Percentiles rank a stretch among this genome's conserved stretches.
These are phyloP conservation scores for Phanerochaete carnosa DNA, from an alignment of 768 basidiomycete genomes.

Conservation along the genomic window DNA sequence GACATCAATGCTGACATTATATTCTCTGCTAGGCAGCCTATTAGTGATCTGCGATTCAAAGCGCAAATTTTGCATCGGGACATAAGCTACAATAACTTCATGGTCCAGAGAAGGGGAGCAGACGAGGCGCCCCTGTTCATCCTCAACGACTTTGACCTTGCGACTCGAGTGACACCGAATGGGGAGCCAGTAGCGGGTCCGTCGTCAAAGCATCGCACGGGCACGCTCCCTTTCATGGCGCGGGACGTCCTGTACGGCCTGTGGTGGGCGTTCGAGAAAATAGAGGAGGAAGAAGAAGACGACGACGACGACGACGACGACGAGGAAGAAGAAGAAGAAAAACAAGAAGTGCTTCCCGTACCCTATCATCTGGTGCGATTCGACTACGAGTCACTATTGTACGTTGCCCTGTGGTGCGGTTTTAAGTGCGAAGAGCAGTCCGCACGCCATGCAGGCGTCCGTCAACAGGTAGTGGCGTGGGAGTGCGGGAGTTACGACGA, in stretches of 20 bases:
- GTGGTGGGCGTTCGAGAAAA: no score
- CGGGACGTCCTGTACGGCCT: neutral
- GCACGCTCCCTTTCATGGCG: slow-evolving; percentile 5
- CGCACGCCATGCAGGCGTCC: no score
- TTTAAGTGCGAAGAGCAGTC: neutral
- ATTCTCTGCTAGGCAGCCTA: neutral
- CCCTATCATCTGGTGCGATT: neutral
- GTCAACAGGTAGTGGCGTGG: no score
- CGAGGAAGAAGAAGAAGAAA: no score
- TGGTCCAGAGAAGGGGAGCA: neutral
- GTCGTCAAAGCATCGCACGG: slow-evolving; percentile 4
- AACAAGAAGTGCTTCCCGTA: no score
- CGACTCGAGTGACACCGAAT: neutral
- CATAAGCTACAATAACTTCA: slow-evolving; percentile 5
- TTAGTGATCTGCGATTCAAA: slow-evolving; percentile 3
- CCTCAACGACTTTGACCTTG: slow-evolving; percentile 7
- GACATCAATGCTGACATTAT: neutral
- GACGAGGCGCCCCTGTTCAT: neutral
- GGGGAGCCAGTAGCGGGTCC: neutral
- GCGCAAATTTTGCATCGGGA: slow-evolving; percentile 7
- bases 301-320: no score
- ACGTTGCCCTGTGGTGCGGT: neutral
- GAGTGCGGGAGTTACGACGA: no score
- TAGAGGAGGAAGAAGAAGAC: no score
- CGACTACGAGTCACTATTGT: neutral